Evolutionary conservation across 176 grass and related monocot species (phyloP), one percentile per base, ranked within the genome.

Genomic region (Zoysia pacifica): DNA sequence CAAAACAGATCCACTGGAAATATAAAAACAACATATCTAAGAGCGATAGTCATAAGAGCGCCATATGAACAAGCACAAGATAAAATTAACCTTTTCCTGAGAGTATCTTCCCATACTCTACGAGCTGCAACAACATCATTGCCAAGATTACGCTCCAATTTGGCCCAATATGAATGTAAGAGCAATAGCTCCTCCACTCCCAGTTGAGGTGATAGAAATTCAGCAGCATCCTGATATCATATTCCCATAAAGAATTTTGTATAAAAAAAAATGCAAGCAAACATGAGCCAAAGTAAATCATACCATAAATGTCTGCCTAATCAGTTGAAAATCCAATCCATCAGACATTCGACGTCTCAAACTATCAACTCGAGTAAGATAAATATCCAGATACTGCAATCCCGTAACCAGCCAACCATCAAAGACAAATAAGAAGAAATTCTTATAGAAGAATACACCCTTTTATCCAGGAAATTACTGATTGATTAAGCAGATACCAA

Each of bases 351-450:
- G 87, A 72, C 96, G 75, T 39, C 96, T 89, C 76, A 98, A 89
- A 82, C 92, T 65, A 94, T 98, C 92, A 72, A 93, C 89, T 82
- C 96, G 83, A 79, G 88, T 94, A 70, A 98, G 90, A 91, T 92
- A 98, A 41, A 98, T n/a, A 67, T 98, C 79, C 18, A 94, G 79
- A 84, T 94, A 94, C 96, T 98, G 78, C 79, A 88, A 88, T 18
- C 2, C 40, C 50, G 35, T 60, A 84, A 74, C 15, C 71, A 89
- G 59, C 40, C 65, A 84, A 74, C 15, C 71, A 89, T 66, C 40
- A 59, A 85, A 79, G 14, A 53, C 53, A 84, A 81, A 75, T 68
- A 19, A 84, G 44, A 81, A 90, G 47, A 54, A n/a, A 48, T 59
- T 84, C 48, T 65, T 63, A 36, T 60, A 80, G 79, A 50, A 15